Evolutionary conservation across 108 stramenopile species (phyloP).

Genomic region (Cylindrotheca closterium): DNA sequence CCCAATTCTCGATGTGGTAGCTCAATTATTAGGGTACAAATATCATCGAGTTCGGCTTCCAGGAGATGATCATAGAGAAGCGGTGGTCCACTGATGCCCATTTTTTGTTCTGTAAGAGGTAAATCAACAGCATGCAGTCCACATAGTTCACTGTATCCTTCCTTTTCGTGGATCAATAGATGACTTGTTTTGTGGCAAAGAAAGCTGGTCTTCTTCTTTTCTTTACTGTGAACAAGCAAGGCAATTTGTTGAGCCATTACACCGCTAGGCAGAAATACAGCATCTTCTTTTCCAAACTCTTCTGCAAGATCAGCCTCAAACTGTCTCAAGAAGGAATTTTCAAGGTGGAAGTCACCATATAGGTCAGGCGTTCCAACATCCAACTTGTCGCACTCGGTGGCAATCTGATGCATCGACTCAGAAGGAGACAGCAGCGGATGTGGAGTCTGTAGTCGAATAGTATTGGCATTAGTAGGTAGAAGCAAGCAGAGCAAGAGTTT

Average conservation of each 20-base stretch:
- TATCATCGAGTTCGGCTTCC: not conserved
- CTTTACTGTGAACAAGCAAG: slow-evolving; percentile 45
- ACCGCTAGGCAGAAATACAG: slow-evolving; percentile 75
- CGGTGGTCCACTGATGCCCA: slow-evolving; percentile 22
- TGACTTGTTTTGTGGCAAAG: slow-evolving; percentile 70
- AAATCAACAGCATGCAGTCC: slow-evolving; percentile 1
- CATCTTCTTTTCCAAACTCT: slow-evolving; percentile 73
- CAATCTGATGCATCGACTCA: slow-evolving; percentile 25
- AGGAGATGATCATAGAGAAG: slow-evolving; percentile 26
- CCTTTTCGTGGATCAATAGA: slow-evolving; percentile 69
- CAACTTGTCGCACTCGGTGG: slow-evolving; percentile 28
- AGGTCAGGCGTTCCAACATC: slow-evolving; percentile 41
- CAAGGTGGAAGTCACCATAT: slow-evolving; percentile 56
- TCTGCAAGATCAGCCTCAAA: slow-evolving; percentile 69
- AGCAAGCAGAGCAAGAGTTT: not conserved
- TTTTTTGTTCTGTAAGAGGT: slow-evolving; percentile 35
- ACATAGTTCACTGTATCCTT: slow-evolving; percentile 52
- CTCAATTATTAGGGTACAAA: slow-evolving; percentile 67
- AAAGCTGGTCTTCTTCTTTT: slow-evolving; percentile 31
- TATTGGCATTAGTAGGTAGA: not conserved
- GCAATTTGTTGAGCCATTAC: slow-evolving; percentile 83
- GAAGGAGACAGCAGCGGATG: slow-evolving; percentile 32
- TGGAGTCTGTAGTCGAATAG: slow-evolving; percentile 12
- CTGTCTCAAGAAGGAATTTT: slow-evolving; percentile 47
- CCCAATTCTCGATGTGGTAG: slow-evolving; percentile 86